Percentiles rank a stretch among this genome's conserved stretches.
Evolutionary conservation across 257 asterid species (phyloP).

Genomic region (Solanum paucissectum): DNA sequence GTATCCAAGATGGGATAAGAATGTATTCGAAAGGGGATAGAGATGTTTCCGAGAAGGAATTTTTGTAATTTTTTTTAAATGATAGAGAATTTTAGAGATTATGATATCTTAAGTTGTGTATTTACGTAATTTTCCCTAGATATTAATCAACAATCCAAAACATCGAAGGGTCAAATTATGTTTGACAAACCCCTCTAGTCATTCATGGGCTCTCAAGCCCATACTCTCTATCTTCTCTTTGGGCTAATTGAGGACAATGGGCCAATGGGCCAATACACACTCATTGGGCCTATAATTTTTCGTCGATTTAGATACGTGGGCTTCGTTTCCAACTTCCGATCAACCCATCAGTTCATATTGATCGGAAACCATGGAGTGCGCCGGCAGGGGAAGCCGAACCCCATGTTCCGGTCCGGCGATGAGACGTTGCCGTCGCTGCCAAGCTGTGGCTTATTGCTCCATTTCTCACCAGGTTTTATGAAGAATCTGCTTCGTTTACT

Average conservation of each 20-base stretch:
- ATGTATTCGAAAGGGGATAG: too few species aligned
- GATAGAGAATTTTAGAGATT: too few species aligned
- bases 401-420: slow-evolving; percentile 63
- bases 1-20: too few species aligned
- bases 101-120: too few species aligned
- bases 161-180: not conserved
- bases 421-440: slow-evolving; percentile 66
- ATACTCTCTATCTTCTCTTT: not conserved
- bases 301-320: not conserved
- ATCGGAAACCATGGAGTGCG: slow-evolving; percentile 63
- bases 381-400: slow-evolving; percentile 63
- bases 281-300: not conserved
- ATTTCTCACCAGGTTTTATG: slow-evolving; percentile 67
- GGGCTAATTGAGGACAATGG: not conserved
- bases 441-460: slow-evolving; percentile 80
- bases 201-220: not conserved
- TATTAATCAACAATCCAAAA: not conserved
- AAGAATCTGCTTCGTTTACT: not conserved
- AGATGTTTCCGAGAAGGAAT: too few species aligned
- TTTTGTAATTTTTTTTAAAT: too few species aligned
- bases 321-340: not conserved
- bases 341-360: not conserved
- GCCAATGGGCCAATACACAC: not conserved
- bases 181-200: not conserved
- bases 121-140: too few species aligned